A percentile compares a stretch with the other conserved stretches of the same genome.
These are phyloP conservation scores for Aegle marmelos DNA, from an alignment of 345 rosid genomes.

Conservation along the genomic window DNA sequence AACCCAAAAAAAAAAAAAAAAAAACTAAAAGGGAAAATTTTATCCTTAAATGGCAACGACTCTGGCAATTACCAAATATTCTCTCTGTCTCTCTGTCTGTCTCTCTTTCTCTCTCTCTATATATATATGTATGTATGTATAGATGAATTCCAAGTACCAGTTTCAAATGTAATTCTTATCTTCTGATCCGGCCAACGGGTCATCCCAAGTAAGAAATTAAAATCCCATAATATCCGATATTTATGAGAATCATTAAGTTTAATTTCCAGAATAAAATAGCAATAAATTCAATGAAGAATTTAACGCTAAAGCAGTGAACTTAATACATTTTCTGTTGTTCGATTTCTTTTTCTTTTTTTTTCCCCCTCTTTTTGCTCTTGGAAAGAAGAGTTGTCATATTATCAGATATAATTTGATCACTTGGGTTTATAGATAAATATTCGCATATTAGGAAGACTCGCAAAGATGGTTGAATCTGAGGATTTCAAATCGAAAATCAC, in stretches of 20 bases:
- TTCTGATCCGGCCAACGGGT: not conserved
- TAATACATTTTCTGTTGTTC: not conserved
- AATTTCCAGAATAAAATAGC: not conserved
- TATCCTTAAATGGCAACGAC: not conserved
- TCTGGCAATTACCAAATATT: not conserved
- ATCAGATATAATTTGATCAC: not conserved
- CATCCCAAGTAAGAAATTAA: not conserved
- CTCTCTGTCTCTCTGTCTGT: no score
- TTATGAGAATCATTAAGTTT: not conserved
- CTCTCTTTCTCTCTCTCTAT: no score
- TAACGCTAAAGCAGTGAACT: not conserved
- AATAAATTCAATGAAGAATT: not conserved
- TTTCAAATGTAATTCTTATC: not conserved
- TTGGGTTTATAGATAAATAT: not conserved
- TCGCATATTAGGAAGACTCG: not conserved
- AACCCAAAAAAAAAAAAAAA: no score
- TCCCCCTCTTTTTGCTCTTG: not conserved
- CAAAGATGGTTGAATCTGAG: not conserved
- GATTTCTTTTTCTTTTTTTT: not conserved
- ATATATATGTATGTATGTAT: no score
- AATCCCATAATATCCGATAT: not conserved
- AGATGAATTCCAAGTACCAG: not conserved
- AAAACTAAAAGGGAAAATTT: no score
- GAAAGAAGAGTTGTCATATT: not conserved
- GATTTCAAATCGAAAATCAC: constrained; percentile 27